phyloP scores from a whole-genome alignment of 192 early-diverging fungal genomes.

The Linderina pennispora region DNA sequence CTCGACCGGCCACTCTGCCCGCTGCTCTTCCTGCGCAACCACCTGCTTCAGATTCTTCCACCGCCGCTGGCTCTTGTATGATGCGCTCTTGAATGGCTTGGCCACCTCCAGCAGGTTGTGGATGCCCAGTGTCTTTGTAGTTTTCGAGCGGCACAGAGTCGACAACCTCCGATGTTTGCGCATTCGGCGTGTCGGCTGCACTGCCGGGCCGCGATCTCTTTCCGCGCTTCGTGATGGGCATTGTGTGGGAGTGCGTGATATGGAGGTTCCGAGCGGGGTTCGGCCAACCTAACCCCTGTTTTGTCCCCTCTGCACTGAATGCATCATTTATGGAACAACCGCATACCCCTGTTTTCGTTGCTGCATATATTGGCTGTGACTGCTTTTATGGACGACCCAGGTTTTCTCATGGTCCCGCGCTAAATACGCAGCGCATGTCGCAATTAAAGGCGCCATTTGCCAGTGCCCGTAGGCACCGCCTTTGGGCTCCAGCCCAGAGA shows the following conservation, averaged over 20 bases:
- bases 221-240: slow-evolving; percentile 35
- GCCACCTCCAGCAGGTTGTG: slow-evolving; percentile 32
- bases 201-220: slow-evolving; percentile 41
- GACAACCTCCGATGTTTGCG: slow-evolving; percentile 20
- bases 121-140: slow-evolving; percentile 36
- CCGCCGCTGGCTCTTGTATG: slow-evolving; percentile 59
- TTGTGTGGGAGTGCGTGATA: neutral
- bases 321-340: no score
- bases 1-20: slow-evolving; percentile 49
- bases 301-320: no score
- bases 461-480: no score
- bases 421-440: no score
- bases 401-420: no score
- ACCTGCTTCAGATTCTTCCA: slow-evolving; percentile 81
- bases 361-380: no score
- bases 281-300: no score
- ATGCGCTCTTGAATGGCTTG: slow-evolving; percentile 71
- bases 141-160: slow-evolving; percentile 29
- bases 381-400: no score
- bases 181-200: slow-evolving; percentile 30
- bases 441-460: no score
- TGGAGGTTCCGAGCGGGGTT: no score
- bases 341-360: no score
- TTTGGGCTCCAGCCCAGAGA: no score
- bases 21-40: slow-evolving; percentile 63